phyloP scores from a whole-genome alignment of 352 stramenopile genomes.

The Blastocystis sp. region DNA sequence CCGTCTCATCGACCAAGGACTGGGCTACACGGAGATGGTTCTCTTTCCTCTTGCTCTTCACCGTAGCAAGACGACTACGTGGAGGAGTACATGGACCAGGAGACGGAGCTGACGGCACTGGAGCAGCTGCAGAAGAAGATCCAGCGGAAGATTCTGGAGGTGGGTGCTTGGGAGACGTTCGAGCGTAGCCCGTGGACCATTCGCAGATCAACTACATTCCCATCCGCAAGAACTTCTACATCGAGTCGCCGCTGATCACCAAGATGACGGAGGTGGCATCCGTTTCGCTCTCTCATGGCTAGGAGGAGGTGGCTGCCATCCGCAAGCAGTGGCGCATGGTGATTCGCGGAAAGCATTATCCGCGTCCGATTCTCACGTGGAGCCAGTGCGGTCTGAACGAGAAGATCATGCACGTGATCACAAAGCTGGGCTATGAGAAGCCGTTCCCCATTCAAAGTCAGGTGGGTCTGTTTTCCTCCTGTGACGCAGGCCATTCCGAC shows the following conservation, averaged over 20 bases:
- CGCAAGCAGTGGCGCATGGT: conserved; percentile 83
- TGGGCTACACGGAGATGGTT: conserved; percentile 57
- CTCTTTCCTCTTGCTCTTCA: not conserved
- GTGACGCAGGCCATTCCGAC: conserved; percentile 75
- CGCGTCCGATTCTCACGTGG: conserved; percentile 85
- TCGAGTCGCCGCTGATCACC: conserved; percentile 82
- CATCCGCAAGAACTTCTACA: conserved; percentile 97
- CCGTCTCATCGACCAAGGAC: conserved; percentile 65
- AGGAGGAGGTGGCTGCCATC: conserved; percentile 64
- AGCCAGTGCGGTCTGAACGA: conserved; percentile 89
- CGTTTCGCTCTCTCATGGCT: not conserved
- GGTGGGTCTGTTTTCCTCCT: conserved; percentile 33
- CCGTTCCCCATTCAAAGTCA: conserved; percentile 94
- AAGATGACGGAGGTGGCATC: conserved; percentile 72
- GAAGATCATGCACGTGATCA: conserved; percentile 78
- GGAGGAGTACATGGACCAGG: conserved; percentile 67
- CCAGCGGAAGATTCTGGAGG: conserved; percentile 65
- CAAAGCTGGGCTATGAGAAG: conserved; percentile 78
- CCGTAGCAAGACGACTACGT: conserved; percentile 55
- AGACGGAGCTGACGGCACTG: conserved; percentile 72
- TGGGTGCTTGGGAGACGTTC: not conserved
- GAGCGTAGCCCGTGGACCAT: conserved; percentile 90
- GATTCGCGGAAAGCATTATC: conserved; percentile 87
- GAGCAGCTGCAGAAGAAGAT: conserved; percentile 78
- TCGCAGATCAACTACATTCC: conserved; percentile 82